These are phyloP conservation scores for Helianthus tuberosus DNA, from an alignment of 129 eudicot species.

Conservation along the genomic window DNA sequence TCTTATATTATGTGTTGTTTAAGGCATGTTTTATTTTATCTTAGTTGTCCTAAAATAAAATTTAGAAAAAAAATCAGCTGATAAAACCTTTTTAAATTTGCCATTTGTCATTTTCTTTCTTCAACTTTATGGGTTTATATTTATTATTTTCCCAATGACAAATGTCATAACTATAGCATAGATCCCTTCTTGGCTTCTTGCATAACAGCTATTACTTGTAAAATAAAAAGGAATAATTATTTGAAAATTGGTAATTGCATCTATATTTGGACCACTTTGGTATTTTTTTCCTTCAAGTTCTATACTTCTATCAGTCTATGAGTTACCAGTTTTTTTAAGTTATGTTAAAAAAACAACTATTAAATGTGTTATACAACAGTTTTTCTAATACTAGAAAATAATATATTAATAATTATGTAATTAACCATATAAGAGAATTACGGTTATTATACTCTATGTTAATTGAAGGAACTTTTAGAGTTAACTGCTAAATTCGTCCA, in stretches of 20 bases:
- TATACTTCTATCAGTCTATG: neutral
- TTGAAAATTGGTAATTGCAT: neutral
- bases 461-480: too few species aligned
- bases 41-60: constrained; percentile 27
- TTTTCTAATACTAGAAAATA: neutral
- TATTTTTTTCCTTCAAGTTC: neutral
- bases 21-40: constrained; percentile 27
- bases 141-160: constrained; percentile 1
- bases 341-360: neutral
- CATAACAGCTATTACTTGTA: neutral
- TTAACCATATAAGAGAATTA: neutral
- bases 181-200: constrained; percentile 12
- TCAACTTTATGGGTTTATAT: constrained; percentile 5
- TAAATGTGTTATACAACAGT: neutral
- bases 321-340: neutral
- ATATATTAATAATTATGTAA: neutral
- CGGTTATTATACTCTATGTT: too few species aligned
- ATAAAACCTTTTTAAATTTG: constrained; percentile 2
- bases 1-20: constrained; percentile 21
- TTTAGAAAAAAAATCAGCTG: constrained; percentile 20
- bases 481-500: too few species aligned
- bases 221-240: neutral
- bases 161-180: constrained; percentile 7
- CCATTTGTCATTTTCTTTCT: constrained; percentile 21
- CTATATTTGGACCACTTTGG: neutral